phyloP scores from a whole-genome alignment of 306 rosid species.

The Spatholobus suberectus region DNA sequence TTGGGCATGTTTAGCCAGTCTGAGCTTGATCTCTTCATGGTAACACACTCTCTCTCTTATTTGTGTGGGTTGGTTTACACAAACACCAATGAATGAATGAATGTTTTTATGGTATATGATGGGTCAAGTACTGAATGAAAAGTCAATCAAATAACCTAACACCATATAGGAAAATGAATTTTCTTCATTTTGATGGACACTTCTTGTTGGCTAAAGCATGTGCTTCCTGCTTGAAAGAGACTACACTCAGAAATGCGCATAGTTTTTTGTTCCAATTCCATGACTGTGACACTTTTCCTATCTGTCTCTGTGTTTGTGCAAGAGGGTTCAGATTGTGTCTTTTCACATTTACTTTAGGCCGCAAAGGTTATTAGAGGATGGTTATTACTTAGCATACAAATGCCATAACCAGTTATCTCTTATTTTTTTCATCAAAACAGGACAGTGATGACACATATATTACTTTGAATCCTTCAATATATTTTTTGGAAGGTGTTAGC shows the following conservation, averaged over 20 bases:
- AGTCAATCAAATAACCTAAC: conserved; percentile 38
- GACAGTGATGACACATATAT: background rate
- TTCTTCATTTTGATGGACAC: conserved; percentile 28
- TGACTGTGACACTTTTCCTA: conserved; percentile 42
- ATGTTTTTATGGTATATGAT: background rate
- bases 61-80: background rate
- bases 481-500: background rate
- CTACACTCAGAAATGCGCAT: conserved; percentile 42
- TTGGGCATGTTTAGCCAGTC: conserved; percentile 53
- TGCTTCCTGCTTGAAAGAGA: conserved; percentile 44
- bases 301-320: conserved; percentile 47
- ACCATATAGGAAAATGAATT: conserved; percentile 28
- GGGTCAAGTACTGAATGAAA: conserved; percentile 37
- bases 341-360: conserved; percentile 46
- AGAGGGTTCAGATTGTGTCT: conserved; percentile 16
- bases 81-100: conserved; percentile 25
- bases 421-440: background rate
- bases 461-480: background rate
- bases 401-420: background rate
- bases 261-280: conserved; percentile 57
- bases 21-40: conserved; percentile 94
- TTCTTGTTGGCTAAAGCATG: conserved; percentile 48
- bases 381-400: background rate
- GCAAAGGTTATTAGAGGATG: conserved; percentile 12
- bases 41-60: conserved; percentile 27